Evolutionary conservation across 306 rosid genomes (phyloP), one percentile per base, ranked within the genome.

Genomic region (Inga oerstediana): DNA sequence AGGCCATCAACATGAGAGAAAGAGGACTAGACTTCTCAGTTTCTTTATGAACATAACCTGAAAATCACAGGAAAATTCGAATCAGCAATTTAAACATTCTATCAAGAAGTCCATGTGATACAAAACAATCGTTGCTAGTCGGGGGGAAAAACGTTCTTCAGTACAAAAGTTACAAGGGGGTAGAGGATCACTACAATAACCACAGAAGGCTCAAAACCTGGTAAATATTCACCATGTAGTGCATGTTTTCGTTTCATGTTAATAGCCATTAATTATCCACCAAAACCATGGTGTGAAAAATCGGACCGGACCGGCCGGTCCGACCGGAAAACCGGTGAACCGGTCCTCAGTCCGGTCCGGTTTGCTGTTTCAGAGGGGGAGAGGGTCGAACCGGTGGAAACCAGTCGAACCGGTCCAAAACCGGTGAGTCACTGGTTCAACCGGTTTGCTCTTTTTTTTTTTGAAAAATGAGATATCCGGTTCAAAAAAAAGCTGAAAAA

Each of bases 31-130:
- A 22, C 78, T 72, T 61, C 43, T 76, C 10, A 8, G 14, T 56
- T 59, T 81, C 6, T 74, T 72, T 30, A 71, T 37, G 69, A 74
- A 83, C 66, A 52, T 35, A 34, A 74, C 85, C 91, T 88, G 91
- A 79, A 77, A 88, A 78, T 51, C 77, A 80, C 68, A 14, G 79
- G 75, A 78, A 83, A 74, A 62, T 20, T 48, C 35, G 72, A 71
- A 78, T 81, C 49, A 84, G 81, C 80, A 73, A 30, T 52, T 24
- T 76, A 16, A 44, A 52, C 49, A 27, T 20, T 64, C 49, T 3
- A 80, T 46, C 24, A 72, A 84, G 49, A 81, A 37, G 27, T 64
- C 22, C 20, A 51, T 32, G 16, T 27, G 27, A 61, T 54, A 10
- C 41, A 39, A 66, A 66, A 43, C 17, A 76, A 56, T 45, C 35